These are phyloP conservation scores for Aspergillus aculeatus DNA, from an alignment of 2,329 filamentous ascomycete genomes.

Conservation along the genomic window DNA sequence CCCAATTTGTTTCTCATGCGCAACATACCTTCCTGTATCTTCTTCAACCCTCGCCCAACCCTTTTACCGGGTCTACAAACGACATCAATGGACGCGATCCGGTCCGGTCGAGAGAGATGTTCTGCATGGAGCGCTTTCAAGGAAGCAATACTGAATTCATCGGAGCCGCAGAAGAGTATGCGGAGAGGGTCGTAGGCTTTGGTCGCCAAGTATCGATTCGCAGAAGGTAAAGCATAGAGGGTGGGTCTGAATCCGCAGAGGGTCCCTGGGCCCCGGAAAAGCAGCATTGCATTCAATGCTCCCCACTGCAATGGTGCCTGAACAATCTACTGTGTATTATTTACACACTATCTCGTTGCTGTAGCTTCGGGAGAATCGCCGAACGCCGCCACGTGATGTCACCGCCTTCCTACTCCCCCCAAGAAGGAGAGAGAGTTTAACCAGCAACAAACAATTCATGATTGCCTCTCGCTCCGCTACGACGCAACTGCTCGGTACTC, in stretches of 20 bases:
- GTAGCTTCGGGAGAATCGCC: slow-evolving; percentile 15
- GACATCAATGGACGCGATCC: slow-evolving; percentile 78
- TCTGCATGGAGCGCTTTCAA: slow-evolving; percentile 68
- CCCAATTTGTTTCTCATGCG: neutral
- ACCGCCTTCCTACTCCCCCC: slow-evolving; percentile 20
- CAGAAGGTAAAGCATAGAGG: slow-evolving; percentile 9
- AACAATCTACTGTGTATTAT: neutral
- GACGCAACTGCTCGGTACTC: slow-evolving; percentile 2
- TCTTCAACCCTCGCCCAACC: slow-evolving; percentile 72
- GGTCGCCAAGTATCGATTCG: slow-evolving; percentile 28
- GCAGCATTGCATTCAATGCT: slow-evolving; percentile 25
- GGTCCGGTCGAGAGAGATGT: slow-evolving; percentile 49
- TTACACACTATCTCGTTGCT: slow-evolving; percentile 1
- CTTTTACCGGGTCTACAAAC: slow-evolving; percentile 76
- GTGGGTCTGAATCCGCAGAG: slow-evolving; percentile 25
- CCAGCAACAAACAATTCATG: slow-evolving; percentile 7
- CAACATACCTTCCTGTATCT: slow-evolving; percentile 60
- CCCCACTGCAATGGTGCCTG: neutral
- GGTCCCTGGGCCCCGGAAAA: slow-evolving; percentile 21
- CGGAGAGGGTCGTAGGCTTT: slow-evolving; percentile 59
- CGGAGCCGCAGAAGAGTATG: slow-evolving; percentile 92
- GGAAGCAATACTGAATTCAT: slow-evolving; percentile 80
- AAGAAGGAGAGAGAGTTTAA: slow-evolving; percentile 1
- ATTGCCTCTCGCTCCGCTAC: neutral
- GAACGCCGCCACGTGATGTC: slow-evolving; percentile 34